phyloP scores from a whole-genome alignment of 768 basidiomycete genomes.

The Russula sp. region DNA sequence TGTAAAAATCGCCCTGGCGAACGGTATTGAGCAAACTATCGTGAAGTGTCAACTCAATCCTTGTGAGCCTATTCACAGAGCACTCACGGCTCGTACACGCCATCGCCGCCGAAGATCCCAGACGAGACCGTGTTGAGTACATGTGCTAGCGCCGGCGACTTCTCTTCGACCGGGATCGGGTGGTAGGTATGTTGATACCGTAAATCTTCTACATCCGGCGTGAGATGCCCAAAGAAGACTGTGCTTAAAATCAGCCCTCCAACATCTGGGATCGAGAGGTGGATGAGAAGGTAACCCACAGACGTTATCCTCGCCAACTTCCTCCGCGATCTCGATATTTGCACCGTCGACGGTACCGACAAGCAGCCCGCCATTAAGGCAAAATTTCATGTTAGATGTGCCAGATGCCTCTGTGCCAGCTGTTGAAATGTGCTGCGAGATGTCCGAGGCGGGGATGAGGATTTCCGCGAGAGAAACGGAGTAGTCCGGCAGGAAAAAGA shows the following conservation, averaged over 20 bases:
- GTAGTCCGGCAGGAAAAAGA: conserved; percentile 97
- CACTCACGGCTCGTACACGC: conserved; percentile 83
- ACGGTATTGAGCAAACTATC: conserved; percentile 68
- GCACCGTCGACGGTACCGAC: conserved; percentile 91
- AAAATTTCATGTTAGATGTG: conserved; percentile 87
- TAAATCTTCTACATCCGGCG: conserved; percentile 81
- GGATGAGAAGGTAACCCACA: conserved; percentile 48
- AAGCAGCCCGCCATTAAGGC: conserved; percentile 83
- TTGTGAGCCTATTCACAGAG: conserved; percentile 13
- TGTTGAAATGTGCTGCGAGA: conserved; percentile 95
- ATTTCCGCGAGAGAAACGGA: conserved; percentile 79
- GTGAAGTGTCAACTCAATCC: conserved; percentile 22
- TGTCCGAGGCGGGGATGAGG: conserved; percentile 87
- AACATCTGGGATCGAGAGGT: not conserved
- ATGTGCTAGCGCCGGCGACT: conserved; percentile 73
- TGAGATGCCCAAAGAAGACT: conserved; percentile 91
- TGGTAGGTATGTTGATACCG: conserved; percentile 84
- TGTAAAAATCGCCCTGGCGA: conserved; percentile 69
- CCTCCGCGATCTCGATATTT: conserved; percentile 94
- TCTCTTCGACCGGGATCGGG: conserved; percentile 71
- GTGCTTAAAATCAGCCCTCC: not conserved
- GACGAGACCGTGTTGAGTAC: conserved; percentile 71
- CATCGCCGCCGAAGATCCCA: conserved; percentile 75
- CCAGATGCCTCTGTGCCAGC: conserved; percentile 90
- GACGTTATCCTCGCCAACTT: conserved; percentile 88